Evolutionary conservation across 495 filamentous ascomycete genomes (phyloP).

Genomic region (Hypoxylon subgilvum): DNA sequence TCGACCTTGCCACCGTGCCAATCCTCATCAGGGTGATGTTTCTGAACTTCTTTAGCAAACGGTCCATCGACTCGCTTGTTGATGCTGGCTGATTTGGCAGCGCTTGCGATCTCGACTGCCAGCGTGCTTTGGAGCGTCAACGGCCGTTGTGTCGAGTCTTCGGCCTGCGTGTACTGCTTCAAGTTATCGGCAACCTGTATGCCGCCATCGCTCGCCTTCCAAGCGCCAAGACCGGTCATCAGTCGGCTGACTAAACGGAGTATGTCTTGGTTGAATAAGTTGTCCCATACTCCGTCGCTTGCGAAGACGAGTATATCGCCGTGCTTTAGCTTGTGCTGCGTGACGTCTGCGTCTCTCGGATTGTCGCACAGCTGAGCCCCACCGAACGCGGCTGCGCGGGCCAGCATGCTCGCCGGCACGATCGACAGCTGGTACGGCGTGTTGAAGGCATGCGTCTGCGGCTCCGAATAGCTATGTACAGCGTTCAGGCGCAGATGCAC

Average conservation of each 20-base stretch:
- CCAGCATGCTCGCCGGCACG: conserved; percentile 77
- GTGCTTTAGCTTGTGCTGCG: conserved; percentile 75
- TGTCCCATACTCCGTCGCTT: conserved; percentile 96
- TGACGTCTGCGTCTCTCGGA: conserved; percentile 82
- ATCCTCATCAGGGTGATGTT: conserved; percentile 78
- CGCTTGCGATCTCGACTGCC: conserved; percentile 73
- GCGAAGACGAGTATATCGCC: conserved; percentile 91
- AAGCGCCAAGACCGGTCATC: conserved; percentile 76
- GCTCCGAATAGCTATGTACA: conserved; percentile 78
- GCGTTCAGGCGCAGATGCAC: conserved; percentile 82
- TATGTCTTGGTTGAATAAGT: conserved; percentile 87
- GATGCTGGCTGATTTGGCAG: conserved; percentile 83
- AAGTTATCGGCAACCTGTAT: conserved; percentile 65
- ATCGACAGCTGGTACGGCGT: conserved; percentile 94
- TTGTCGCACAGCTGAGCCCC: conserved; percentile 79
- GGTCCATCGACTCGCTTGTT: conserved; percentile 83
- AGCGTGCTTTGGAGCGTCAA: conserved; percentile 75
- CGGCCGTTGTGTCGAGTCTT: conserved; percentile 29
- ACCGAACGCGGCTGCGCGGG: conserved; percentile 78
- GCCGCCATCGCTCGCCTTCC: conserved; percentile 65
- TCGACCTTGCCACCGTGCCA: conserved; percentile 90
- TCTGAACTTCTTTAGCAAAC: conserved; percentile 92
- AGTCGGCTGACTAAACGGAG: conserved; percentile 75
- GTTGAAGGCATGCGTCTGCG: conserved; percentile 97
- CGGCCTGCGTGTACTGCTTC: conserved; percentile 56